These are phyloP conservation scores for Paraphaeosphaeria minitans DNA, from an alignment of 2,329 filamentous ascomycete genomes.

Conservation along the genomic window DNA sequence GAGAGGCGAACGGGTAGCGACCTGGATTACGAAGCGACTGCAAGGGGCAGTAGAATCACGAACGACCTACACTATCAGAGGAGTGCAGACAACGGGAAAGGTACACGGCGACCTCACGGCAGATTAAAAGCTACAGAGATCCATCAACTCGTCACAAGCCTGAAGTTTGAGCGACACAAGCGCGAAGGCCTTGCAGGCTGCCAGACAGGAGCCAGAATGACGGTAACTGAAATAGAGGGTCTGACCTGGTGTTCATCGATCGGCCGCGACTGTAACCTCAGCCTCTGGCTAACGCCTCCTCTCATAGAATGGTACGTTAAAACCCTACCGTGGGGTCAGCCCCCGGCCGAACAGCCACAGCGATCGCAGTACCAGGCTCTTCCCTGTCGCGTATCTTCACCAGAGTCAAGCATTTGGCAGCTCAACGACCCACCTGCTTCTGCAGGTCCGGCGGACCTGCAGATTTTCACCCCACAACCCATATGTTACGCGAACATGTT, in stretches of 20 bases:
- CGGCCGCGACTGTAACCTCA: conserved; percentile 41
- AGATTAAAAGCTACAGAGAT: conserved; percentile 21
- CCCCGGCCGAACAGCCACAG: conserved; percentile 28
- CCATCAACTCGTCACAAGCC: conserved; percentile 20
- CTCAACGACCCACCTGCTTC: conserved; percentile 13
- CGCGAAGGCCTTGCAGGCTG: conserved; percentile 32
- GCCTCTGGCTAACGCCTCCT: conserved; percentile 33
- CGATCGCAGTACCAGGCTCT: conserved; percentile 9
- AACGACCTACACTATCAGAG: conserved; percentile 9
- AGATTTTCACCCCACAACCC: conserved; percentile 23
- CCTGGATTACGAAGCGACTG: conserved; percentile 35
- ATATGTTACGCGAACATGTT: conserved; percentile 24
- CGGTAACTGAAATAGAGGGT: conserved; percentile 25
- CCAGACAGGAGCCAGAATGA: conserved; percentile 23
- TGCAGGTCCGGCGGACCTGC: conserved; percentile 16
- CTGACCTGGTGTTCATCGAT: conserved; percentile 29
- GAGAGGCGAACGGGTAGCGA: conserved; percentile 27
- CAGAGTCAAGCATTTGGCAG: conserved; percentile 7
- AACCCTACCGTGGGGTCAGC: conserved; percentile 32
- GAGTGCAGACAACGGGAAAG: conserved; percentile 22
- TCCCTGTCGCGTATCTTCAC: conserved; percentile 7
- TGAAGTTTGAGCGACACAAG: conserved; percentile 21
- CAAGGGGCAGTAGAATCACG: conserved; percentile 32
- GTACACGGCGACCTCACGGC: conserved; percentile 22
- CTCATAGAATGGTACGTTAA: conserved; percentile 36